Evolutionary conservation across 306 rosid genomes (phyloP), one percentile per base, ranked within the genome.

Genomic region (Vigna radiata): DNA sequence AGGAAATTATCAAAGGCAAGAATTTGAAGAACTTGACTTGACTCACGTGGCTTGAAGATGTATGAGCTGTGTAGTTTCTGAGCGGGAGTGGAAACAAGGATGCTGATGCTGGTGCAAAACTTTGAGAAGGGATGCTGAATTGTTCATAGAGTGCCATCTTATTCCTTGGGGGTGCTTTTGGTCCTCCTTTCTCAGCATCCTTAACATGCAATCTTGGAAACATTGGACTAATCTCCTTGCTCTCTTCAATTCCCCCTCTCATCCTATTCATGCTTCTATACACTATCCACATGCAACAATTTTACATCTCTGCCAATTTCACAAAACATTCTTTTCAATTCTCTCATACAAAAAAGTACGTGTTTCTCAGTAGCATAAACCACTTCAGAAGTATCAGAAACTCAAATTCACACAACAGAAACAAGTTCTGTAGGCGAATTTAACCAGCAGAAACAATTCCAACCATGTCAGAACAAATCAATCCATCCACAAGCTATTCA

Each of bases 61-160:
- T 59, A 55, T 87, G 80, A 84, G 80, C 49, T 72, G 79, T 56
- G 72, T 46, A 79, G 61, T 80, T 81, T 70, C 79, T 81, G 73
- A 82, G 70, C 0, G 77, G 83, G 27, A 65, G 72, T 43, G 89
- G 81, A 84, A 85, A 80, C 67, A 73, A 79, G 16, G 96, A 81
- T 68, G 89, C 62, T 79, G 88, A 83, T 81, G 86, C 85, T 53
- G 89, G 44, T 39, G 79, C 60, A 83, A 60, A 70, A 71, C 54
- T 80, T 73, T 83, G 94, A 76, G 90, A 83, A 81, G 96, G 88
- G 19, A 77, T 73, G 75, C 79, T 85, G 75, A 85, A 81, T 79
- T 86, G 89, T 79, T 88, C 92, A 80, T 86, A 86, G 44, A 90
- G 90, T 85, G 93, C 96, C 97, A 90, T 92, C 65, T 92, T 92